These are phyloP conservation scores for Lentinula edodes DNA, from an alignment of 768 basidiomycete genomes.

Conservation along the genomic window DNA sequence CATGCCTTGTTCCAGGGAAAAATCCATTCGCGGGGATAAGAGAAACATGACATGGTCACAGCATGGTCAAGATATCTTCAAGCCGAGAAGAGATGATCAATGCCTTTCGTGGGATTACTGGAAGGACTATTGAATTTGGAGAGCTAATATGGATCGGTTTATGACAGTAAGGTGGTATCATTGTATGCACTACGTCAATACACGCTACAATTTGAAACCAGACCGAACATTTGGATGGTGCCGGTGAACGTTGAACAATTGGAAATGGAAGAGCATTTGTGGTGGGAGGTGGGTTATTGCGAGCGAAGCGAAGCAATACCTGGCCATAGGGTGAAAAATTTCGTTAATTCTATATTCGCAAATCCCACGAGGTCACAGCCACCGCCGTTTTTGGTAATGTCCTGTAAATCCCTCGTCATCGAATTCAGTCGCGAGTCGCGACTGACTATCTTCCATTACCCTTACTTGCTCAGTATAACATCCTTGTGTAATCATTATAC, in stretches of 20 bases:
- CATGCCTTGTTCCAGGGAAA: neutral
- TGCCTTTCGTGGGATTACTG: conserved; percentile 20
- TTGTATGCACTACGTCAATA: neutral
- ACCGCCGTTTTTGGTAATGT: too few species aligned
- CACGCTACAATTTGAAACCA: conserved; percentile 9
- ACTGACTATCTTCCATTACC: too few species aligned
- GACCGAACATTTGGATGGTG: conserved; percentile 46
- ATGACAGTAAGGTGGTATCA: conserved; percentile 17
- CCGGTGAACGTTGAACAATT: conserved; percentile 22
- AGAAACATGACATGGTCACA: conserved; percentile 2
- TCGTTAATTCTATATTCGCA: too few species aligned
- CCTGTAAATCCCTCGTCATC: too few species aligned
- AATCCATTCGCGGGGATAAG: neutral
- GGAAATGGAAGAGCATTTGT: conserved; percentile 36
- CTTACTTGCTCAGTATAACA: neutral
- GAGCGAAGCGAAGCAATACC: too few species aligned
- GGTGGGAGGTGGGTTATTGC: conserved; percentile 39
- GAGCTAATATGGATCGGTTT: conserved; percentile 19
- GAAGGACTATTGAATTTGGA: conserved; percentile 21
- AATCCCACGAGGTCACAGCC: too few species aligned
- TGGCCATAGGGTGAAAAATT: too few species aligned
- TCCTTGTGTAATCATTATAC: too few species aligned
- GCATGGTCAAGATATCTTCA: conserved; percentile 3
- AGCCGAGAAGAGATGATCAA: conserved; percentile 22
- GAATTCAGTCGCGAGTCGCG: too few species aligned